Percentiles rank a stretch among this genome's conserved stretches.
phyloP scores from a whole-genome alignment of 371 early-diverging fungal genomes.

The Vavraia culicis region DNA sequence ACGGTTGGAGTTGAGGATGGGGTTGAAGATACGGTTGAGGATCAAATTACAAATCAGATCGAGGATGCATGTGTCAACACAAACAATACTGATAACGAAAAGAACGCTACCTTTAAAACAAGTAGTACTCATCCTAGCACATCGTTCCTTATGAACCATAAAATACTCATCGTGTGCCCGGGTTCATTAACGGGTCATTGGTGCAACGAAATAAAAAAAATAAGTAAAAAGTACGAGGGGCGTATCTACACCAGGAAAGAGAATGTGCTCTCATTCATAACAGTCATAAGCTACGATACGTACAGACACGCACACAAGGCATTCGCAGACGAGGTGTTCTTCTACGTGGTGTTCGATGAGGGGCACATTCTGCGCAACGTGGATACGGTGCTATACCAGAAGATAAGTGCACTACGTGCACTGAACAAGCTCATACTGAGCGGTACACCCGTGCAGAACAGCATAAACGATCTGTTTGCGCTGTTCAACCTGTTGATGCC shows the following conservation, averaged over 20 bases:
- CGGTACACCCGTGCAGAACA: constrained; percentile 96
- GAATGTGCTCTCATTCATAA: constrained; percentile 12
- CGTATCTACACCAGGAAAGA: constrained; percentile 6
- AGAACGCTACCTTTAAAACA: too few relatives aligned
- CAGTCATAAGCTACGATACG: constrained; percentile 78
- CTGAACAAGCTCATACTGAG: constrained; percentile 66
- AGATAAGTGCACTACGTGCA: constrained; percentile 57
- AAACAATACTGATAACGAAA: too few relatives aligned
- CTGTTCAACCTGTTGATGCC: constrained; percentile 76
- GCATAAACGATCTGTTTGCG: constrained; percentile 46
- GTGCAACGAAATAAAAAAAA: constrained; percentile 83
- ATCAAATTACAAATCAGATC: too few relatives aligned
- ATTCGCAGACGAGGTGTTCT: constrained; percentile 53
- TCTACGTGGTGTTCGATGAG: constrained; percentile 91
- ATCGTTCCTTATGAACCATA: too few relatives aligned
- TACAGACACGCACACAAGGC: constrained; percentile 74
- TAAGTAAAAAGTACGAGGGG: too few relatives aligned
- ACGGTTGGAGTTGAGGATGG: too few relatives aligned
- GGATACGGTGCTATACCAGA: constrained; percentile 66
- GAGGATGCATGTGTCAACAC: too few relatives aligned
- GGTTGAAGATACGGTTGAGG: too few relatives aligned
- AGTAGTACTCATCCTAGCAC: too few relatives aligned
- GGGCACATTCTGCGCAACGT: constrained; percentile 93
- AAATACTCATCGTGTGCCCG: constrained; percentile 84
- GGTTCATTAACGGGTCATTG: constrained; percentile 84